Base-by-base conservation (phyloP, 2,329 filamentous ascomycete species). In the Daldinia sp. region DNA sequence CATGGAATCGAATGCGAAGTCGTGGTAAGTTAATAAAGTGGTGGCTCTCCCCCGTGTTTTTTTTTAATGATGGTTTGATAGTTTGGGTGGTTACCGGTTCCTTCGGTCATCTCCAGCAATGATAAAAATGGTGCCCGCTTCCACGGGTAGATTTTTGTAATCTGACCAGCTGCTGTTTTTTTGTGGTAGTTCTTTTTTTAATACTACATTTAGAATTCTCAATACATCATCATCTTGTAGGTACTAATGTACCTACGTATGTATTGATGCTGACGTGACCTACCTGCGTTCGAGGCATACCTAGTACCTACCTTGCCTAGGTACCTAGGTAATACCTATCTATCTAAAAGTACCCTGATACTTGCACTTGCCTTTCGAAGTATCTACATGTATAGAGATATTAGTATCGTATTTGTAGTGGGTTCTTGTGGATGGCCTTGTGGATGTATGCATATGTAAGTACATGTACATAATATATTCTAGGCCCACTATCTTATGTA, bases 81-180 rank as follows among this genome's bases (percentile, higher is more conserved):
- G 27, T 27, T 29, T 32, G 17, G 15, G 10, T 55, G 41, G 54
- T 45, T 61, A 61, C 64, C 61, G 64, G 35, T 39, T 13, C 55
- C 55, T 37, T 64, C 64, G 64, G 64, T 64, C 58, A 62, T 67
- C 50, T 67, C 61, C 58, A 57, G n/a, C 50, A 17, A 45, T 50
- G 58, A 62, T 63, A 56, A 61, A 55, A 64, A 41, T 17, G 17
- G 4, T 21, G 29, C 21, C 39, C 41, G 11, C 21, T 54, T 15
- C 62, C 48, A 43, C 56, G 58, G 58, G 6, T 58, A 48, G 30
- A 43, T 29, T 13, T 43, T 45, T 48, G 10, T 57, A 29, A 45
- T 47, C 50, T 57, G 41, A 47, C 41, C 25, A 47, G 34, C 21
- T 39, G 43, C 15, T 45, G 32, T 8, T 13, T 35, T 51, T 45